These are phyloP conservation scores for Microcyclospora pomicola DNA, from an alignment of 2,329 filamentous ascomycete species.

Conservation along the genomic window DNA sequence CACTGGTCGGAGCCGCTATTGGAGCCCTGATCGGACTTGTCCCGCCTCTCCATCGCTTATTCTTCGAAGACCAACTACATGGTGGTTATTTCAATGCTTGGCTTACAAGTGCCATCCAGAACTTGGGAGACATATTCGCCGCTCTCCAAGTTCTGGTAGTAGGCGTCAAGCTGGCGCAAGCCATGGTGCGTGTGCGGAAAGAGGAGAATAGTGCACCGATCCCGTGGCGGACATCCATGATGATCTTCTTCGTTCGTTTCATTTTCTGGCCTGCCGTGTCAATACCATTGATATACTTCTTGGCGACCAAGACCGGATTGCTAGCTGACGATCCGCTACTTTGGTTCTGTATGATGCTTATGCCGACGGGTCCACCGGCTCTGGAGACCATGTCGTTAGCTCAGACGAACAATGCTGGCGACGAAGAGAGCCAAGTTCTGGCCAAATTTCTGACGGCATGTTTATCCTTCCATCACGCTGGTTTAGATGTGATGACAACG, in stretches of 20 bases:
- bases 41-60: constrained; percentile 44
- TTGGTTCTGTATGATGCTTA: constrained; percentile 52
- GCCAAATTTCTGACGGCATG: constrained; percentile 38
- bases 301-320: constrained; percentile 40
- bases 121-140: constrained; percentile 50
- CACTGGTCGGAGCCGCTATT: constrained; percentile 45
- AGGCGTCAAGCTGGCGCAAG: constrained; percentile 49
- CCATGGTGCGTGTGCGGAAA: constrained; percentile 34
- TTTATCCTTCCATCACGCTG: constrained; percentile 1
- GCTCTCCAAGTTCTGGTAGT: constrained; percentile 52
- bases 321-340: constrained; percentile 47
- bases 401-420: constrained; percentile 34
- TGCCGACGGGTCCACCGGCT: constrained; percentile 42
- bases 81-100: constrained; percentile 54
- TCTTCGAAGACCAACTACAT: constrained; percentile 44
- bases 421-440: constrained; percentile 39
- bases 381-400: constrained; percentile 40
- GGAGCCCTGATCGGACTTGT: constrained; percentile 47
- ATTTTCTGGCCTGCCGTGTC: constrained; percentile 42
- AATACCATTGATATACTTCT: constrained; percentile 40
- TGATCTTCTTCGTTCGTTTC: constrained; percentile 44
- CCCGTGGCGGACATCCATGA: constrained; percentile 36
- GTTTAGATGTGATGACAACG: not conserved
- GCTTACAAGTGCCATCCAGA: constrained; percentile 48
- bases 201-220: constrained; percentile 29